Percentiles rank a stretch among this genome's conserved stretches.
phyloP scores from a whole-genome alignment of 345 rosid species.

The Nasturtium officinale region DNA sequence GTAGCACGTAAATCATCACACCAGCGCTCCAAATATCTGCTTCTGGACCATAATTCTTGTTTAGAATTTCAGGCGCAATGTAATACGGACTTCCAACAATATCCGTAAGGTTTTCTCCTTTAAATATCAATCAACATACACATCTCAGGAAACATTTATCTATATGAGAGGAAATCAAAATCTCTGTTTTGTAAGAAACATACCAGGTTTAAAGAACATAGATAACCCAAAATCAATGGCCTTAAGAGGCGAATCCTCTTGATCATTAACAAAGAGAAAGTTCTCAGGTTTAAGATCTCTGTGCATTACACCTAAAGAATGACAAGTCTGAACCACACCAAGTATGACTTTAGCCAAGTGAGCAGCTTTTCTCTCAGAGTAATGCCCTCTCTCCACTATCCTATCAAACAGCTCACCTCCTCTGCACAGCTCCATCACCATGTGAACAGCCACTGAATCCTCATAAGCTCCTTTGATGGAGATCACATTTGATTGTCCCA shows the following conservation, averaged over 20 bases:
- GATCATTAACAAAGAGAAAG: constrained; percentile 64
- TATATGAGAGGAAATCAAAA: neutral
- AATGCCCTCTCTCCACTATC: constrained; percentile 78
- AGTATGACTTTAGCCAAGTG: constrained; percentile 64
- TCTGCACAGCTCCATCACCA: constrained; percentile 87
- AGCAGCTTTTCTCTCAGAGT: constrained; percentile 76
- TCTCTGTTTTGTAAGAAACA: constrained; percentile 20
- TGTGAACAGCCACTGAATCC: constrained; percentile 81
- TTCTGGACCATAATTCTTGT: constrained; percentile 72
- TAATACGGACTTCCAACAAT: constrained; percentile 95
- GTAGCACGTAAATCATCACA: constrained; percentile 79
- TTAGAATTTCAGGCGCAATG: constrained; percentile 84
- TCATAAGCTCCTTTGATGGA: constrained; percentile 84
- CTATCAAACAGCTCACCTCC: constrained; percentile 97
- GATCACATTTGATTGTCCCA: constrained; percentile 69
- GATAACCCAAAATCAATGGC: constrained; percentile 91
- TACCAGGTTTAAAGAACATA: constrained; percentile 77
- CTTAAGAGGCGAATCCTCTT: constrained; percentile 76
- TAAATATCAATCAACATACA: constrained; percentile 7
- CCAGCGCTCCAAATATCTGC: constrained; percentile 98
- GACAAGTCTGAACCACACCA: constrained; percentile 75
- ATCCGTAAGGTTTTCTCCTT: constrained; percentile 74
- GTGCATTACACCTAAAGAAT: constrained; percentile 82
- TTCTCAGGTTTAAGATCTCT: constrained; percentile 91
- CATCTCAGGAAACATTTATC: constrained; percentile 15